phyloP scores from a whole-genome alignment of 2,329 filamentous ascomycete species.

The Claviceps pazoutovae region DNA sequence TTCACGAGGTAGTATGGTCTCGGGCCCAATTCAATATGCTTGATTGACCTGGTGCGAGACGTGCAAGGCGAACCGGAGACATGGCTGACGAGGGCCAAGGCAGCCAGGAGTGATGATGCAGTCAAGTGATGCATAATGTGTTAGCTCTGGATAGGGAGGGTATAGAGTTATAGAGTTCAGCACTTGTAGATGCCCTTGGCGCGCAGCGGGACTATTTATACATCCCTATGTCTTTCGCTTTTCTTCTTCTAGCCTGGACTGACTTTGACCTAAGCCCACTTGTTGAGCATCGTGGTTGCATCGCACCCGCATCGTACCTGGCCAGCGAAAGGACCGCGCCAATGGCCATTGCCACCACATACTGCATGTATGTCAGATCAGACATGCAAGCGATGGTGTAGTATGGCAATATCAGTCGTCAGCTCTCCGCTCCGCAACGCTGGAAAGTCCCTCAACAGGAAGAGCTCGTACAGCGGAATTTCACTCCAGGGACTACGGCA shows the following conservation, averaged over 20 bases:
- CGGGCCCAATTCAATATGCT: constrained; percentile 44
- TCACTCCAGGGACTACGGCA: no score
- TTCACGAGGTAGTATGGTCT: constrained; percentile 51
- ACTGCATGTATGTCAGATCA: neutral
- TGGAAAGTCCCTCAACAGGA: neutral
- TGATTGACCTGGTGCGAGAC: constrained; percentile 19
- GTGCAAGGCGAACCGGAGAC: constrained; percentile 15
- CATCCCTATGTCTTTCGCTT: no score
- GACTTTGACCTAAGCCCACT: no score
- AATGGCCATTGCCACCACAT: no score
- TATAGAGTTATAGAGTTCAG: neutral
- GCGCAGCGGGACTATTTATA: no score
- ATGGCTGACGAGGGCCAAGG: constrained; percentile 16
- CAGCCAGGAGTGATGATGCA: constrained; percentile 15
- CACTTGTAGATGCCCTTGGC: no score
- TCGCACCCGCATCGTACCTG: no score
- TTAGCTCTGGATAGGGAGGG: neutral
- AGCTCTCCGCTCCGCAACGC: neutral
- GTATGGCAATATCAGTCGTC: neutral
- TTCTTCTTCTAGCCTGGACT: no score
- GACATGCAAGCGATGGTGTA: neutral
- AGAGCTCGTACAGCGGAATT: neutral
- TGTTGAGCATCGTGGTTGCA: no score
- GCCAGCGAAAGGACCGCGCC: no score
- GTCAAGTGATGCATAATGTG: constrained; percentile 18